Conservation (phyloP, 1,284 basidiomycete genomes). For the Peniophora sp. region DNA sequence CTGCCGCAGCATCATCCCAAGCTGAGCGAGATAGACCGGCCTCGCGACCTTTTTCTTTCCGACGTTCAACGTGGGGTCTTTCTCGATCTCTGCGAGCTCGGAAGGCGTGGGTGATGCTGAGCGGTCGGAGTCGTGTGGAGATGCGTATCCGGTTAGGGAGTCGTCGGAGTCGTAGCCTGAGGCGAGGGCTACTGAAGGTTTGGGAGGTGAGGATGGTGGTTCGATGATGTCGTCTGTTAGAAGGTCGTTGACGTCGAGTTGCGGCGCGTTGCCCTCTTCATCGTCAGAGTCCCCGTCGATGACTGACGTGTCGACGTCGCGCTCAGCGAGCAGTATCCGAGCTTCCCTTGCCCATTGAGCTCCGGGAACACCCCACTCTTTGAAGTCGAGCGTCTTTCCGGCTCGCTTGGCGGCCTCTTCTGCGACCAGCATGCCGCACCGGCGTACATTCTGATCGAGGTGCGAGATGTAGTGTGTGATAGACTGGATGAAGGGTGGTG, state of each 20-base stretch:
- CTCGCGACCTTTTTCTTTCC: constrained; percentile 57
- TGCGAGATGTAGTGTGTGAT: constrained; percentile 77
- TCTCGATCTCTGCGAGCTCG: constrained; percentile 77
- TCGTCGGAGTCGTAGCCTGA: constrained; percentile 70
- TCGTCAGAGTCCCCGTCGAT: constrained; percentile 9
- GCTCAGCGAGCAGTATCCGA: constrained; percentile 39
- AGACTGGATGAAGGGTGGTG: constrained; percentile 61
- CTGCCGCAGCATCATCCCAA: constrained; percentile 62
- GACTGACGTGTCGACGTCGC: constrained; percentile 41
- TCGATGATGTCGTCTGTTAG: constrained; percentile 3
- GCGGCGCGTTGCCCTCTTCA: not conserved
- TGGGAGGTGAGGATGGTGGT: not conserved
- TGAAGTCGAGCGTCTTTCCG: constrained; percentile 70
- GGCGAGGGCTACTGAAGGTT: constrained; percentile 9
- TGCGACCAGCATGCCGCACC: constrained; percentile 91
- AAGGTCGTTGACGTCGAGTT: constrained; percentile 5
- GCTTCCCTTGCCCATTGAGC: constrained; percentile 58
- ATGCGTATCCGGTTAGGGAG: constrained; percentile 73
- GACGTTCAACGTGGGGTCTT: constrained; percentile 70
- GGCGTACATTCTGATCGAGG: constrained; percentile 67
- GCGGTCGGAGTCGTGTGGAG: constrained; percentile 55
- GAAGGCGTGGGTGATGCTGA: constrained; percentile 73
- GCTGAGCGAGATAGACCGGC: constrained; percentile 80
- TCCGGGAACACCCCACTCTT: constrained; percentile 76
- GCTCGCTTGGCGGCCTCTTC: constrained; percentile 64